These are phyloP conservation scores for Phylloporus scabripes DNA, from an alignment of 768 basidiomycete genomes.

Conservation along the genomic window DNA sequence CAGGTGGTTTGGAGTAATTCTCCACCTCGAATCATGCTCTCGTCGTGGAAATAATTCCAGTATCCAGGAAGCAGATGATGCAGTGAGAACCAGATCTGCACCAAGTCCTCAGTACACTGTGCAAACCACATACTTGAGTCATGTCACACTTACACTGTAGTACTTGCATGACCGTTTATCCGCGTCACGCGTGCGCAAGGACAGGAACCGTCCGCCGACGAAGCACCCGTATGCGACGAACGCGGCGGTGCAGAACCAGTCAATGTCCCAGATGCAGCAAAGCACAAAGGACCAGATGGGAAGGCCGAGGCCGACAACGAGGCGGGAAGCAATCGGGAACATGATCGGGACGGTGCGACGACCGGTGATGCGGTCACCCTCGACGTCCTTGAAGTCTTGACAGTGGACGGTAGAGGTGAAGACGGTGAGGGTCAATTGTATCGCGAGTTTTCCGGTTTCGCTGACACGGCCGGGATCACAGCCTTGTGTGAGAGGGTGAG, in stretches of 20 bases:
- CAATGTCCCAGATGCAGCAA: constrained; percentile 33
- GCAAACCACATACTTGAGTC: too few relatives aligned
- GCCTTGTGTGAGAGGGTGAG: background rate
- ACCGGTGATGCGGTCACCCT: constrained; percentile 38
- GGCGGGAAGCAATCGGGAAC: constrained; percentile 34
- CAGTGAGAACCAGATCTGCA: constrained; percentile 32
- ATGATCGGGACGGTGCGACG: constrained; percentile 42
- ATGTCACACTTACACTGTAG: constrained; percentile 30
- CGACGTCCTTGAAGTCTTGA: constrained; percentile 44
- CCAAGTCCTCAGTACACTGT: background rate
- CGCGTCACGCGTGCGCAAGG: constrained; percentile 21
- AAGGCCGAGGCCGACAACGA: constrained; percentile 31
- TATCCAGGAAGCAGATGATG: constrained; percentile 33
- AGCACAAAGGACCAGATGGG: constrained; percentile 36
- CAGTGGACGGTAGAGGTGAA: constrained; percentile 44
- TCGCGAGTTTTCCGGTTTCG: constrained; percentile 26
- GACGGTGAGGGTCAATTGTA: constrained; percentile 34
- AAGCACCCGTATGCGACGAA: constrained; percentile 31
- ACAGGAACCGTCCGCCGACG: constrained; percentile 33
- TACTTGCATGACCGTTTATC: constrained; percentile 35
- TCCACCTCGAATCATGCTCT: constrained; percentile 4
- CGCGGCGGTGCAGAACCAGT: constrained; percentile 16
- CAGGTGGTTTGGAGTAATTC: constrained; percentile 20
- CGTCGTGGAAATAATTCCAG: constrained; percentile 31
- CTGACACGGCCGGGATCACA: constrained; percentile 22